phyloP scores from a whole-genome alignment of 495 filamentous ascomycete species.

The Endocarpon pusillum region DNA sequence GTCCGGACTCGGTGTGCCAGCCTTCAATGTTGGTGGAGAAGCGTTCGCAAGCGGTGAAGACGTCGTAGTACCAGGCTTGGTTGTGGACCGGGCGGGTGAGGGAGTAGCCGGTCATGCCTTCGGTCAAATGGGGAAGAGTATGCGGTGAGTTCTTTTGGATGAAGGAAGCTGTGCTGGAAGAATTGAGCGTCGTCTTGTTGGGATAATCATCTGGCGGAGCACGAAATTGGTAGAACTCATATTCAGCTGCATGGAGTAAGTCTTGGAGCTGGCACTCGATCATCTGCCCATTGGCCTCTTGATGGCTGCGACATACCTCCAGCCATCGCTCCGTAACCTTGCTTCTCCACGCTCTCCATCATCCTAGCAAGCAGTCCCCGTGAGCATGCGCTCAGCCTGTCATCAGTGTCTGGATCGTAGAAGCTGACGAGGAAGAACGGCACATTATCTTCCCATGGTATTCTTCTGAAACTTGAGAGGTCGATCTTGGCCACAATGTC shows the following conservation, averaged over 20 bases:
- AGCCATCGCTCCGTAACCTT: conserved; percentile 71
- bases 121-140: conserved; percentile 59
- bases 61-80: conserved; percentile 82
- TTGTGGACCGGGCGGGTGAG: conserved; percentile 86
- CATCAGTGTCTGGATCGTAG: conserved; percentile 45
- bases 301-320: conserved; percentile 43
- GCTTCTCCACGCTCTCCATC: conserved; percentile 43
- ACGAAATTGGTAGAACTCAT: conserved; percentile 93
- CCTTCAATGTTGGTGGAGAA: conserved; percentile 81
- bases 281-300: not conserved
- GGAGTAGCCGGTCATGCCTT: conserved; percentile 98
- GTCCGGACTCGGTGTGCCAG: conserved; percentile 95
- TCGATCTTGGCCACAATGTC: conserved; percentile 80
- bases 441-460: conserved; percentile 87
- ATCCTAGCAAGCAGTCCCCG: conserved; percentile 53
- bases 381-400: conserved; percentile 60
- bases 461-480: conserved; percentile 63
- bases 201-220: conserved; percentile 34
- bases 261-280: not conserved
- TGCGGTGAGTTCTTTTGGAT: conserved; percentile 56
- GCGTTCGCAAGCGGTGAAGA: conserved; percentile 65
- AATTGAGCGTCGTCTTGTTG: conserved; percentile 33
- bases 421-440: conserved; percentile 92
- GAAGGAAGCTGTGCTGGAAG: conserved; percentile 56
- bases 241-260: conserved; percentile 47